phyloP scores from a whole-genome alignment of 2,329 filamentous ascomycete species.

The Colletotrichum endophyticum region DNA sequence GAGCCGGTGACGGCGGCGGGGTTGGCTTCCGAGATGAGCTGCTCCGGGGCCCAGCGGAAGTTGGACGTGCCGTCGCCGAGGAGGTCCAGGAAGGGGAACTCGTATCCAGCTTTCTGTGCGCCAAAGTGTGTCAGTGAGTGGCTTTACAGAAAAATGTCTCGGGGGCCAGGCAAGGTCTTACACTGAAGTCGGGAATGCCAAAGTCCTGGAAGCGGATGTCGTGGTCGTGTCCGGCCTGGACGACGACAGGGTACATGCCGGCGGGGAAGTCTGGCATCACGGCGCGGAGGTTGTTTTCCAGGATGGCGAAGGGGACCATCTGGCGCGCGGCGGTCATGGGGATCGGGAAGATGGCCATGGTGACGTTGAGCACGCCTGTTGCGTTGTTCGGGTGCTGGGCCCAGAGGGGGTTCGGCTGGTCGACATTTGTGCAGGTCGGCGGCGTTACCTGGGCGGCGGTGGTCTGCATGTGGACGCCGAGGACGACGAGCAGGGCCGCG shows the following conservation, averaged over 20 bases:
- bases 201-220: slow-evolving; percentile 49
- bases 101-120: slow-evolving; percentile 51
- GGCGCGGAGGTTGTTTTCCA: slow-evolving; percentile 50
- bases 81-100: slow-evolving; percentile 62
- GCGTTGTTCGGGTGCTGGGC: slow-evolving; percentile 48
- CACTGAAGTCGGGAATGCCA: slow-evolving; percentile 51
- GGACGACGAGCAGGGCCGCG: slow-evolving; percentile 8
- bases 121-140: neutral
- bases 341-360: slow-evolving; percentile 56
- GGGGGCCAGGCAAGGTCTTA: slow-evolving; percentile 30
- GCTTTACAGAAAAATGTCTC: neutral
- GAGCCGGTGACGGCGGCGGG: slow-evolving; percentile 48
- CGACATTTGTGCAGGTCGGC: slow-evolving; percentile 6
- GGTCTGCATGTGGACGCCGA: slow-evolving; percentile 8
- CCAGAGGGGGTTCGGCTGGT: slow-evolving; percentile 49
- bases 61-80: slow-evolving; percentile 53
- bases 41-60: slow-evolving; percentile 54
- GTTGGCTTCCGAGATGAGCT: slow-evolving; percentile 50
- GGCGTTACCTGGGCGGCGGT: neutral
- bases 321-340: slow-evolving; percentile 47
- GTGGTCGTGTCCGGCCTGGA: slow-evolving; percentile 56
- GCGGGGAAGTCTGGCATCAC: slow-evolving; percentile 53
- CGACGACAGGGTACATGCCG: slow-evolving; percentile 57
- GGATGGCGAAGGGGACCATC: slow-evolving; percentile 53
- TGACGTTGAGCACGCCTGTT: slow-evolving; percentile 60